Evolutionary conservation across 768 basidiomycete genomes (phyloP).

Genomic region (Kwoniella mangroviensis): DNA sequence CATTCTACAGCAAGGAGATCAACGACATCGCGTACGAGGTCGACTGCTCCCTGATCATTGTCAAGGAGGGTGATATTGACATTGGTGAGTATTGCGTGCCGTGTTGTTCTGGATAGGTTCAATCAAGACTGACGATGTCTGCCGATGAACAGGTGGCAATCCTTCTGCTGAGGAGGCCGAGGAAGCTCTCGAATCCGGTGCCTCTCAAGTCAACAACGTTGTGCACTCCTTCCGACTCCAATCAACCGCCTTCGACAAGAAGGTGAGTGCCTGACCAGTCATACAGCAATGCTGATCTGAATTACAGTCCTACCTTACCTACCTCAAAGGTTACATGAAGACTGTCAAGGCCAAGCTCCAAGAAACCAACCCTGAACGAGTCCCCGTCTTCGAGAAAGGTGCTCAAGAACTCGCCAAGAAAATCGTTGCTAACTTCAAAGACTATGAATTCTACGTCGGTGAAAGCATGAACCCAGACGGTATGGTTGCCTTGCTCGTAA

Average conservation of each 20-base stretch:
- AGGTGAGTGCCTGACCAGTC: conserved; percentile 57
- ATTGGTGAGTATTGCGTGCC: conserved; percentile 68
- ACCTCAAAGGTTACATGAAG: conserved; percentile 98
- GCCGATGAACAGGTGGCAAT: conserved; percentile 71
- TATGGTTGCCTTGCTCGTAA: conserved; percentile 81
- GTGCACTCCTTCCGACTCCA: conserved; percentile 89
- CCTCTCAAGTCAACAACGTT: conserved; percentile 82
- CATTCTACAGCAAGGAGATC: conserved; percentile 67
- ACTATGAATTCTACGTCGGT: conserved; percentile 77
- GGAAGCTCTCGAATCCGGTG: conserved; percentile 80
- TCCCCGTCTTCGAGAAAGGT: conserved; percentile 78
- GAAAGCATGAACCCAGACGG: conserved; percentile 74
- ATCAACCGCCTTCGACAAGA: conserved; percentile 83
- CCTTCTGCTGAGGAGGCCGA: conserved; percentile 85
- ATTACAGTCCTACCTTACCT: conserved; percentile 65
- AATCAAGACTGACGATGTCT: not conserved
- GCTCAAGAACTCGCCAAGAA: conserved; percentile 83
- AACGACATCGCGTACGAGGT: conserved; percentile 85
- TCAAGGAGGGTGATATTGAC: conserved; percentile 82
- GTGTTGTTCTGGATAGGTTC: too few species aligned
- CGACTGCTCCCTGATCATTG: conserved; percentile 71
- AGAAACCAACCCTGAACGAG: conserved; percentile 65
- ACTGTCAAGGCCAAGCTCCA: conserved; percentile 71
- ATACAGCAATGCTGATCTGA: not conserved
- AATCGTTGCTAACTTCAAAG: conserved; percentile 83